Evolutionary conservation across 306 rosid species (phyloP).

Genomic region (Vigna reflexopilosa): DNA sequence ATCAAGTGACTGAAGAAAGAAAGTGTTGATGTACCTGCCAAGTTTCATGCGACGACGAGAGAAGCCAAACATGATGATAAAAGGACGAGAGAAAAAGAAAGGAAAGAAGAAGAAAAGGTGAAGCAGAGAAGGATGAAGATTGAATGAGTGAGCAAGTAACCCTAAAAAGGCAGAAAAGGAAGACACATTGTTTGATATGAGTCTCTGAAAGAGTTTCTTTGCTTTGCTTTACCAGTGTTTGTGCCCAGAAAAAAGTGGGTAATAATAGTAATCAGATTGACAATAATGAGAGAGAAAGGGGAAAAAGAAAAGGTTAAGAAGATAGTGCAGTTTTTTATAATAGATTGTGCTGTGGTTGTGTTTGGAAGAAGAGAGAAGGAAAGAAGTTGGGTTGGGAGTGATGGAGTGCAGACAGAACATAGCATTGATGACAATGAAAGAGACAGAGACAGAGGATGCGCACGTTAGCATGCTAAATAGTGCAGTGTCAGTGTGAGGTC

Average conservation of each 20-base stretch:
- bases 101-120: neutral
- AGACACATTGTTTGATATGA: slow-evolving; percentile 36
- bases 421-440: slow-evolving; percentile 1
- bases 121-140: neutral
- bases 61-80: slow-evolving; percentile 70
- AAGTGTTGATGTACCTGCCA: slow-evolving; percentile 60
- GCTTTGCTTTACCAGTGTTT: too few relatives aligned
- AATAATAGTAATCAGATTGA: neutral
- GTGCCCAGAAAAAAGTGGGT: slow-evolving; percentile 17
- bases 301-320: neutral
- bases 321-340: neutral
- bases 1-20: neutral
- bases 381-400: neutral
- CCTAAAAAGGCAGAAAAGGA: slow-evolving; percentile 33
- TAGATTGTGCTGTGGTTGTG: neutral
- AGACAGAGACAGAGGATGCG: slow-evolving; percentile 28
- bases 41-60: slow-evolving; percentile 88
- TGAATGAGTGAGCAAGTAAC: neutral
- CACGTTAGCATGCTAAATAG: slow-evolving; percentile 27
- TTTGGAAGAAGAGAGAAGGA: neutral
- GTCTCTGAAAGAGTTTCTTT: neutral
- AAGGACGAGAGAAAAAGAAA: neutral
- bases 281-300: slow-evolving; percentile 19
- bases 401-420: neutral
- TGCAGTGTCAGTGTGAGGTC: slow-evolving; percentile 34